Evolutionary conservation across 2,329 filamentous ascomycete species (phyloP).

Genomic region (Moelleriella libera): DNA sequence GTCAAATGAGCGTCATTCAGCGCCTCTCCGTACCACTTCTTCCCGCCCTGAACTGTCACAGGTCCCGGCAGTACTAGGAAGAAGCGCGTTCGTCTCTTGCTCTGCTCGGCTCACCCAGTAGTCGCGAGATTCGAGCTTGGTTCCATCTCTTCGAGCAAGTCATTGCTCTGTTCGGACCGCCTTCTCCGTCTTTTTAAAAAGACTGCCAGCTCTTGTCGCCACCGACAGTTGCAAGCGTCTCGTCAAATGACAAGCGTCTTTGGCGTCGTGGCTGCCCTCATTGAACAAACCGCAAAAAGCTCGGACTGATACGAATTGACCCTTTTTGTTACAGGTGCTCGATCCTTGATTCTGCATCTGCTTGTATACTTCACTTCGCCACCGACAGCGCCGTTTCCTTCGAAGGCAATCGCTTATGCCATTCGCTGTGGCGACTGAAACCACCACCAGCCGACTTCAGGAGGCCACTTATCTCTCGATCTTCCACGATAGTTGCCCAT

Average conservation of each 20-base stretch:
- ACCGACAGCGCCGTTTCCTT: neutral
- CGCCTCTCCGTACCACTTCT: neutral
- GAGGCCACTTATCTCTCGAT: neutral
- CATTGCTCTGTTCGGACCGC: neutral
- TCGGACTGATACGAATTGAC: neutral
- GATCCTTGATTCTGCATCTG: neutral
- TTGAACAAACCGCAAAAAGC: neutral
- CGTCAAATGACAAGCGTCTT: neutral
- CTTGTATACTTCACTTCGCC: neutral
- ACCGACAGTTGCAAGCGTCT: neutral
- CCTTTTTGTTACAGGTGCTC: neutral
- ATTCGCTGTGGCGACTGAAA: neutral
- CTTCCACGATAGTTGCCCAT: slow-evolving; percentile 16
- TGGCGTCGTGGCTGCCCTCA: neutral
- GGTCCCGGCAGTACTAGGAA: neutral
- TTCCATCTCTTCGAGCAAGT: neutral
- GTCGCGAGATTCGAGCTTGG: neutral
- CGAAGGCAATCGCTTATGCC: neutral
- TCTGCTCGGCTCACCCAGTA: neutral
- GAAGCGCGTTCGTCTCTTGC: neutral
- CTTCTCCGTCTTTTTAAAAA: neutral
- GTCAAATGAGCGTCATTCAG: slow-evolving; percentile 2
- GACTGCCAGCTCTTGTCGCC: neutral
- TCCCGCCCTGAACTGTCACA: neutral
- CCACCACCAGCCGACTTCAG: neutral